Evolutionary conservation across 306 rosid species (phyloP).

Genomic region (Trichosanthes truncata): DNA sequence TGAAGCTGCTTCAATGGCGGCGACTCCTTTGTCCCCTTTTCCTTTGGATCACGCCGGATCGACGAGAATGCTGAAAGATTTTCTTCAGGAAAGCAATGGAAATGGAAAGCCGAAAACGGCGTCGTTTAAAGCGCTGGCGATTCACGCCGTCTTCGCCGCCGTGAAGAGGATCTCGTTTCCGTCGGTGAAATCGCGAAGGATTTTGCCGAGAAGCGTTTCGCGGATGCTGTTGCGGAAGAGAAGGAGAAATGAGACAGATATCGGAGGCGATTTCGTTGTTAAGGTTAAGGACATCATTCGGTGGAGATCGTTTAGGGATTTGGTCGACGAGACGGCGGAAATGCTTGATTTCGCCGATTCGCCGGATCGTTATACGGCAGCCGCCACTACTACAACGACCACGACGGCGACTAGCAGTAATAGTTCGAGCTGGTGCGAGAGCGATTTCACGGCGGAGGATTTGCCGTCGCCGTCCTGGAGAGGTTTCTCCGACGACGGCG

Average conservation of each 20-base stretch:
- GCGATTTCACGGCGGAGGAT: conserved; percentile 42
- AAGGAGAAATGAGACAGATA: neutral
- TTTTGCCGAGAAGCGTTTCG: conserved; percentile 41
- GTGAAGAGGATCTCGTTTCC: conserved; percentile 37
- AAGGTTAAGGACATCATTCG: conserved; percentile 63
- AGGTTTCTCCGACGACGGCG: conserved; percentile 9
- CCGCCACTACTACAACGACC: conserved; percentile 11
- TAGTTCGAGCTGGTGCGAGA: conserved; percentile 73
- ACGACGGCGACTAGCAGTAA: conserved; percentile 23
- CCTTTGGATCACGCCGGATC: neutral
- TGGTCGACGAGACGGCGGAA: conserved; percentile 15
- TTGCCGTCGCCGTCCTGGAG: conserved; percentile 27
- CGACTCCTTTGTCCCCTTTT: conserved; percentile 1
- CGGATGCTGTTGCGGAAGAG: conserved; percentile 24
- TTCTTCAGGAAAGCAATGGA: conserved; percentile 19
- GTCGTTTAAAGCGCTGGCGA: neutral
- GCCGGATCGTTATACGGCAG: conserved; percentile 17
- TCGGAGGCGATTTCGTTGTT: conserved; percentile 17
- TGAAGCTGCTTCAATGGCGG: conserved; percentile 5
- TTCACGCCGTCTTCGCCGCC: conserved; percentile 44
- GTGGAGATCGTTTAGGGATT: conserved; percentile 65
- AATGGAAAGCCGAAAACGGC: neutral
- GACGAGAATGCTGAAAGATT: conserved; percentile 52
- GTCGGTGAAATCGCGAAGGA: conserved; percentile 25
- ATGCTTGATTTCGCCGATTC: conserved; percentile 21